Base-by-base conservation (phyloP, 148 eudicot species). In the Rheum nobile region DNA sequence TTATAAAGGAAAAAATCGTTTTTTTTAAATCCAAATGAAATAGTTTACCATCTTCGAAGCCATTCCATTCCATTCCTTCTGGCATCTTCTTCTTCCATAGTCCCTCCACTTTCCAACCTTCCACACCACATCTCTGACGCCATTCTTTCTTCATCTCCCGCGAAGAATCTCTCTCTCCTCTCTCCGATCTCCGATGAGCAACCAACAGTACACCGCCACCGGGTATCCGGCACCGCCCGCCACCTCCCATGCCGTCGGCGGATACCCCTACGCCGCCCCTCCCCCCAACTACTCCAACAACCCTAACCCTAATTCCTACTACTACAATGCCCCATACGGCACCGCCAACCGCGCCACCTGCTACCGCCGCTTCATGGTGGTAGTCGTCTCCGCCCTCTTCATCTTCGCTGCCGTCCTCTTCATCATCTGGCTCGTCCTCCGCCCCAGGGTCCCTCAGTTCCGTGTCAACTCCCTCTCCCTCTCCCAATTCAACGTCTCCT, bases 401-500 rank as follows among this genome's bases (percentile, higher is more conserved):
- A 78, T 90, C 82, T 24, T 83, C 80, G 88, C 88, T 41, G 74
- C 87, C 37, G 21, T 86, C 69, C 74, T 84, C 74, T 84, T 93
- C 81, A 85, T 89, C 77, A 71, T 87, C 1, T 93, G 93, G 93
- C 82, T 93, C 1, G 79, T 90, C 24, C 87, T 93, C 78, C 93
- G 98, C 43, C 98, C 98, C 4, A 85, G 86, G n/a, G 47, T 87
- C 81, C 98, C 96, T 22, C 47, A 77, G n/a, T 87, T 93, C 84
- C 84, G 78, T 2, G 73, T 90, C 67, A 78, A 81, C 48, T 82
- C 91, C 0, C 41, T 83, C 21, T 24, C 91, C 2, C 57, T 90
- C 46, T 74, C 90, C 73, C 79, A 85, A 72, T 78, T 90, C 79
- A 87, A 82, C 42, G 43, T 55, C 3, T 67, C 77, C 2, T 42